phyloP scores from a whole-genome alignment of 257 asterid species.

The Solanum megistacrolobum region DNA sequence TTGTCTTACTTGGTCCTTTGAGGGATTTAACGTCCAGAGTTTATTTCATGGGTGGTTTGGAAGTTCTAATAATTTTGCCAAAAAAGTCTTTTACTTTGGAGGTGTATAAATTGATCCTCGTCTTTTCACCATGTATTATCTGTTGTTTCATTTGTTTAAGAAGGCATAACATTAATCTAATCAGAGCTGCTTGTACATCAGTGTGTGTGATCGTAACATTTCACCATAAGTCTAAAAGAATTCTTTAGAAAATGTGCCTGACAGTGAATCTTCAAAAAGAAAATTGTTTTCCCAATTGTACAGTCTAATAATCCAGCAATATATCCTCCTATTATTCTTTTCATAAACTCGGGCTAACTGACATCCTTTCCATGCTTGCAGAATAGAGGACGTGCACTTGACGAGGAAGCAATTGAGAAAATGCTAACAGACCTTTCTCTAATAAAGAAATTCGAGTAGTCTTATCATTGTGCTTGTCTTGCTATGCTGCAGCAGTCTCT shows the following conservation, averaged over 20 bases:
- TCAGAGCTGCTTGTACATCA: not conserved
- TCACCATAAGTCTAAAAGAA: not conserved
- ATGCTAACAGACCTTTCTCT: slow-evolving; percentile 10
- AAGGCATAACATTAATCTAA: not conserved
- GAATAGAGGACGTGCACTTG: slow-evolving; percentile 10
- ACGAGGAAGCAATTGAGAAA: slow-evolving; percentile 15
- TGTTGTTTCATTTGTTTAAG: not conserved
- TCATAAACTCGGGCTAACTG: not conserved
- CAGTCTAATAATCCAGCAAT: not conserved
- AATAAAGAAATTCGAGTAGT: slow-evolving; percentile 12
- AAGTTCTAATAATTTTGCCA: not conserved
- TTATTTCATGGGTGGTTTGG: not conserved
- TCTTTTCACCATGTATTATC: not conserved
- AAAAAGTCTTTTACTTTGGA: not conserved
- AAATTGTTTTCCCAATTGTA: not conserved
- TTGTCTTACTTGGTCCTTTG: not conserved
- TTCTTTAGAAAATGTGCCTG: not conserved
- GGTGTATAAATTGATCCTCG: not conserved
- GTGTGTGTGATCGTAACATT: not conserved
- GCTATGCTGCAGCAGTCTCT: not conserved
- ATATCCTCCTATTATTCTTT: not conserved
- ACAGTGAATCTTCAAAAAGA: not conserved
- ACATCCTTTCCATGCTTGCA: not conserved
- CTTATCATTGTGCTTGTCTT: not conserved
- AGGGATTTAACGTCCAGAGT: not conserved